Evolutionary conservation across 768 basidiomycete genomes (phyloP), one percentile per base, ranked within the genome.

Genomic region (Mycena leptocephala): DNA sequence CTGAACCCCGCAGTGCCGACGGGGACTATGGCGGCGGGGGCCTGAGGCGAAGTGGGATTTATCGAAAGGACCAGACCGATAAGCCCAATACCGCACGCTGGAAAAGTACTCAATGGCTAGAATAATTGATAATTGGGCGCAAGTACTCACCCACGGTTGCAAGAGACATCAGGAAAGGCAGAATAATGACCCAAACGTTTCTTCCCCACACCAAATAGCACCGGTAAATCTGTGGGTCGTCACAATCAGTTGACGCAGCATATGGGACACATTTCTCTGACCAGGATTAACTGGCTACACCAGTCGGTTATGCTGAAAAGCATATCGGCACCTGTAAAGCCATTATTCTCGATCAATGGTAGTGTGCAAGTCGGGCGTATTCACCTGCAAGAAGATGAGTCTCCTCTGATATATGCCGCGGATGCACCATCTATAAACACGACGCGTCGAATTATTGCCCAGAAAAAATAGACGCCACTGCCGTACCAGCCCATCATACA

Each of bases 191-290:
- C 70, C 80, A 82, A 70, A 83, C 83, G 46, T 82, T 85, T 62
- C 76, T 79, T 1, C 77, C 82, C 86, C 87, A 89, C 58, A 89
- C 58, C 74, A 86, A 77, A 83, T 85, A 89, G 79, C 86, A 88
- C 39, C 89, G 88, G 70, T 88, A 88, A 16, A 74, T 51, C 72
- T 74, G 37, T 1, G 20, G 20, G 14, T 5, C 4, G 62, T 30
- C 14, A 30, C 20, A 41, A 3, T 63, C 18, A n/a, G 8, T 10
- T 24, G 4, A 3, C 11, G 8, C 7, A 24, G 30, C 24, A 18
- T 33, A 6, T 14, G 33, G 10, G 61, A 35, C 28, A 28, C 32
- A 2, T 0, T 22, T 62, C 22, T 3, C 65, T 28, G n/a, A 67
- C 72, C 43, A 74, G 48, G 8, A 74, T 74, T 32, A 74, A 33